Percentiles rank a stretch among this genome's conserved stretches.
These are phyloP conservation scores for Aspergillus haitiensis DNA, from an alignment of 495 filamentous ascomycete genomes.

Conservation along the genomic window DNA sequence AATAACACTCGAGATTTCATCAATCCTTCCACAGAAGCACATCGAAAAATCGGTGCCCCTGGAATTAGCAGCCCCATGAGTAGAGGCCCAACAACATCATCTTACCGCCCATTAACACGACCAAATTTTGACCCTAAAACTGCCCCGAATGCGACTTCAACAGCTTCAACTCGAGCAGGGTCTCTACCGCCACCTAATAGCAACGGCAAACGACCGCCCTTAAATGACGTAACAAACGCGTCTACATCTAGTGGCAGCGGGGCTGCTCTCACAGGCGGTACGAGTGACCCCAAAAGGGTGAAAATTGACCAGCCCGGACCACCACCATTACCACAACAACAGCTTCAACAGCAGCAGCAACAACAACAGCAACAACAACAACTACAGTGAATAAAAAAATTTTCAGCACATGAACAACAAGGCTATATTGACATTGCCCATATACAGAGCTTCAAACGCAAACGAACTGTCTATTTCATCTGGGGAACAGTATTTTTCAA, in stretches of 20 bases:
- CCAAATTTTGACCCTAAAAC: slow-evolving; percentile 37
- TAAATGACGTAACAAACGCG: slow-evolving; percentile 55
- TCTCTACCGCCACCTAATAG: slow-evolving; percentile 32
- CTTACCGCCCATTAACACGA: slow-evolving; percentile 47
- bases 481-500: too few species aligned
- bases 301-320: slow-evolving; percentile 14
- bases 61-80: slow-evolving; percentile 40
- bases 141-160: slow-evolving; percentile 20
- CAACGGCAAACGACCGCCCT: slow-evolving; percentile 48
- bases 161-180: slow-evolving; percentile 21
- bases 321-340: slow-evolving; percentile 19
- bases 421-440: not conserved
- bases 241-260: slow-evolving; percentile 26
- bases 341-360: slow-evolving; percentile 10
- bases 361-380: slow-evolving; percentile 5
- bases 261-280: slow-evolving; percentile 24
- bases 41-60: slow-evolving; percentile 74
- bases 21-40: slow-evolving; percentile 68
- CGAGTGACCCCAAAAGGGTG: slow-evolving; percentile 40
- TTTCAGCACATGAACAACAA: not conserved
- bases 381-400: not conserved
- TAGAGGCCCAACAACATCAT: slow-evolving; percentile 41
- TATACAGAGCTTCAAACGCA: too few species aligned
- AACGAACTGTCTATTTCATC: too few species aligned
- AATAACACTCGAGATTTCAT: slow-evolving; percentile 51